phyloP scores from a whole-genome alignment of 352 stramenopile genomes.

The Saprolegnia diclina region DNA sequence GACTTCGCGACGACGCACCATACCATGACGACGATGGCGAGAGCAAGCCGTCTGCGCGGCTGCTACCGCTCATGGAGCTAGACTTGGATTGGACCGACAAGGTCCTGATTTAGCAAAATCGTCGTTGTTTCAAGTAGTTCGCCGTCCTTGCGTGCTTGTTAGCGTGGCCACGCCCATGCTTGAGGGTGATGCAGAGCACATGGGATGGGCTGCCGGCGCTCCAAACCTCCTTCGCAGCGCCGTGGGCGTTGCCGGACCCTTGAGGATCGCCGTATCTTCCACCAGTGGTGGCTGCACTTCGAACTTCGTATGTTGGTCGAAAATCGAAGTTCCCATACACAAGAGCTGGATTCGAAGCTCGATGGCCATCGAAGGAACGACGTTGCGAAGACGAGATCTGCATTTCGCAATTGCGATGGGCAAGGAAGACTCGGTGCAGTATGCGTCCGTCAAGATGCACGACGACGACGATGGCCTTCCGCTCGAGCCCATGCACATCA shows the following conservation, averaged over 20 bases:
- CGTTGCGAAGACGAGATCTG: background rate
- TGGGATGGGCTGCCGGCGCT: no score
- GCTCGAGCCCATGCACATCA: conserved; percentile 21
- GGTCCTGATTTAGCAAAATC: conserved; percentile 16
- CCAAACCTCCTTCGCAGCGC: background rate
- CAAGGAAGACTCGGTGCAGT: conserved; percentile 24
- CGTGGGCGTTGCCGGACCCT: background rate
- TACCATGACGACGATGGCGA: background rate
- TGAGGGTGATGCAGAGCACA: no score
- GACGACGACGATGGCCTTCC: conserved; percentile 11
- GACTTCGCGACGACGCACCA: background rate
- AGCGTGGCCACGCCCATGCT: no score
- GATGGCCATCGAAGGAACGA: background rate
- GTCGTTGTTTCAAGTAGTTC: background rate
- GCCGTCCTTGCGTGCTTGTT: no score
- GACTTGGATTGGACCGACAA: conserved; percentile 28
- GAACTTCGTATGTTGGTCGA: background rate
- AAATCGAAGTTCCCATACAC: background rate
- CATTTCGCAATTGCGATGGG: conserved; percentile 12
- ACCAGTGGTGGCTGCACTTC: background rate
- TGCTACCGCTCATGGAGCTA: conserved; percentile 18
- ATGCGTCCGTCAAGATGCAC: conserved; percentile 23
- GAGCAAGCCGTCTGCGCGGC: background rate
- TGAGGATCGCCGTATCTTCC: background rate
- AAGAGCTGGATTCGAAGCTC: background rate